Evolutionary conservation across 768 basidiomycete species (phyloP).

Genomic region (Suillus decipiens): DNA sequence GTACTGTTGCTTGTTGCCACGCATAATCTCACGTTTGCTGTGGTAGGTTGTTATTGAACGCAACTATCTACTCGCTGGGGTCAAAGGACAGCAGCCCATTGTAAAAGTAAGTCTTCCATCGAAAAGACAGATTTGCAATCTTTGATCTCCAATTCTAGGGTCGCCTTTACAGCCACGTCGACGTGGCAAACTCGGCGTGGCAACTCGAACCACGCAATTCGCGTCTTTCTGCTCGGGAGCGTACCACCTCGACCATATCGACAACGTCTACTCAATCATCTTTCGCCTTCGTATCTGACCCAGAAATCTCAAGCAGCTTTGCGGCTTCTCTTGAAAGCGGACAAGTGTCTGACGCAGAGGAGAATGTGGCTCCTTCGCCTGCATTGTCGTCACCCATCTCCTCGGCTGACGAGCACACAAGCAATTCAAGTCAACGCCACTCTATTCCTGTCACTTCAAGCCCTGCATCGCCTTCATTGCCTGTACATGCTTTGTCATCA

Average conservation of each 20-base stretch:
- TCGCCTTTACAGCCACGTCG: slow-evolving; percentile 69
- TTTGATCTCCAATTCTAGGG: slow-evolving; percentile 46
- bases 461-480: slow-evolving; percentile 57
- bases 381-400: slow-evolving; percentile 63
- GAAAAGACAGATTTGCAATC: slow-evolving; percentile 3
- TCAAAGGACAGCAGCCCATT: slow-evolving; percentile 66
- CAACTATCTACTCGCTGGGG: slow-evolving; percentile 70
- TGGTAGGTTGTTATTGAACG: slow-evolving; percentile 71
- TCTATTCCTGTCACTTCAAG: slow-evolving; percentile 45
- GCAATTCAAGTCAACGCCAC: slow-evolving; percentile 17
- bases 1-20: slow-evolving; percentile 21
- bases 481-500: slow-evolving; percentile 62
- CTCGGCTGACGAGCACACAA: slow-evolving; percentile 52
- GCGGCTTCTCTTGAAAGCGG: slow-evolving; percentile 79
- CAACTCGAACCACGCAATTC: slow-evolving; percentile 66
- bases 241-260: slow-evolving; percentile 74
- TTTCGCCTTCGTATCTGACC: slow-evolving; percentile 81
- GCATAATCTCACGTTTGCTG: slow-evolving; percentile 6
- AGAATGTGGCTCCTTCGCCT: slow-evolving; percentile 53
- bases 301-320: slow-evolving; percentile 83
- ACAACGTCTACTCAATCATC: slow-evolving; percentile 80
- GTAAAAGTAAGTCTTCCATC: slow-evolving; percentile 59
- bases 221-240: slow-evolving; percentile 57
- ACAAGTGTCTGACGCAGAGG: slow-evolving; percentile 72
- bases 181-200: slow-evolving; percentile 70